Conservation (phyloP, 2,329 filamentous ascomycete species). For the Hypoxylon sp. region DNA sequence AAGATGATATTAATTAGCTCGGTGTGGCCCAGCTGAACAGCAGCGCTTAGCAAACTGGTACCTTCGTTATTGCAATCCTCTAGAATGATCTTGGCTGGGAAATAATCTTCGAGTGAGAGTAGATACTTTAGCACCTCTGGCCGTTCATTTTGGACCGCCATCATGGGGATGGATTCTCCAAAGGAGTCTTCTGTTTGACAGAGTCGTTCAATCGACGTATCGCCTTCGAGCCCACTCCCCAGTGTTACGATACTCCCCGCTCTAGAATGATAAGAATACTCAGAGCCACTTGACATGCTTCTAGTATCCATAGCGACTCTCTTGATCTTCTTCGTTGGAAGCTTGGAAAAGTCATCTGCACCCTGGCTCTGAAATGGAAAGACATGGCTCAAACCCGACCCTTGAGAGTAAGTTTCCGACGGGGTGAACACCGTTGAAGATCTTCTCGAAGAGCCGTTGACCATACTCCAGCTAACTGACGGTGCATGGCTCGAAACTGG, state of each 20-base stretch:
- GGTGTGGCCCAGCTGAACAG: slow-evolving; percentile 85
- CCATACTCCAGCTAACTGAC: slow-evolving; percentile 65
- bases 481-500: slow-evolving; percentile 61
- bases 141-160: slow-evolving; percentile 82
- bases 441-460: slow-evolving; percentile 62
- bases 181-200: slow-evolving; percentile 77
- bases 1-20: slow-evolving; percentile 83
- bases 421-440: slow-evolving; percentile 61
- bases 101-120: slow-evolving; percentile 82
- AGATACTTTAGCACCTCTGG: slow-evolving; percentile 83
- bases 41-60: slow-evolving; percentile 89
- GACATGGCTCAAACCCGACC: slow-evolving; percentile 81
- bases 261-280: slow-evolving; percentile 84
- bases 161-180: slow-evolving; percentile 91
- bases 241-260: slow-evolving; percentile 83
- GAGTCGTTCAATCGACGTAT: slow-evolving; percentile 85
- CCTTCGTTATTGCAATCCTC: slow-evolving; percentile 91
- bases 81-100: slow-evolving; percentile 78
- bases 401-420: slow-evolving; percentile 68
- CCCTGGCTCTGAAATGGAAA: slow-evolving; percentile 86
- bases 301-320: slow-evolving; percentile 91
- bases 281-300: slow-evolving; percentile 89
- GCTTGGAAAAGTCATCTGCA: slow-evolving; percentile 56
- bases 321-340: slow-evolving; percentile 72
- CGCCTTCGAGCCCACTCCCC: slow-evolving; percentile 82